These are phyloP conservation scores for Leucosporidium scottii DNA, from an alignment of 768 basidiomycete genomes.

Conservation along the genomic window DNA sequence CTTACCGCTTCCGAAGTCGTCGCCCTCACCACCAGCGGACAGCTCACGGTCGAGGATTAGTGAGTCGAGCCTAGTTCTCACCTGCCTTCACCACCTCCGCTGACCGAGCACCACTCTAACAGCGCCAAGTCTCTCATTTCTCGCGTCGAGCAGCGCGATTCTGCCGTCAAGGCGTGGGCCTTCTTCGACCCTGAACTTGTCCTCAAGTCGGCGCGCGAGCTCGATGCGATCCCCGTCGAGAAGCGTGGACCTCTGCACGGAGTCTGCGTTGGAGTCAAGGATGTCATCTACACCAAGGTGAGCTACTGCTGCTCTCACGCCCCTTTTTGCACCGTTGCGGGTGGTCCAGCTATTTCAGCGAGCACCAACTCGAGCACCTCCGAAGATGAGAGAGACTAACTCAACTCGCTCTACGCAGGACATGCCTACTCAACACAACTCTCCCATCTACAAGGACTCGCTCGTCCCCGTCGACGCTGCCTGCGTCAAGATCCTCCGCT, in stretches of 20 bases:
- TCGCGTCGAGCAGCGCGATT: conserved; percentile 32
- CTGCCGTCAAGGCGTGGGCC: conserved; percentile 36
- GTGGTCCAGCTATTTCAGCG: too few relatives aligned
- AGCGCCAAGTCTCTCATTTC: conserved; percentile 34
- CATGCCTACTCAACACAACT: conserved; percentile 41
- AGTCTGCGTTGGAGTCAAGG: conserved; percentile 38
- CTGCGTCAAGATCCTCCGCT: conserved; percentile 33
- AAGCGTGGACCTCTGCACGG: conserved; percentile 37
- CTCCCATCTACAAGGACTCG: conserved; percentile 37
- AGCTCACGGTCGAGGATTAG: conserved; percentile 34
- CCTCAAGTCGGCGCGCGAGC: conserved; percentile 23
- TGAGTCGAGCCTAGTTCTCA: not conserved
- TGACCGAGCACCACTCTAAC: not conserved
- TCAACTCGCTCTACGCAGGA: conserved; percentile 28
- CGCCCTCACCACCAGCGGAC: conserved; percentile 18
- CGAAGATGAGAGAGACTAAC: too few relatives aligned
- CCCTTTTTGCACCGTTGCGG: not conserved
- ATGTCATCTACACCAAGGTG: conserved; percentile 35
- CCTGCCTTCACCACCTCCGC: not conserved
- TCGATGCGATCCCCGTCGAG: conserved; percentile 29
- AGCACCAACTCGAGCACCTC: not conserved
- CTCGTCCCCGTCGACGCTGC: conserved; percentile 36
- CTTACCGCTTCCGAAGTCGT: conserved; percentile 34
- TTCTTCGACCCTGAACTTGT: conserved; percentile 33
- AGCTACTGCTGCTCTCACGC: not conserved